These are phyloP conservation scores for Macadamia tetraphylla DNA, from an alignment of 164 flowering plant species.

Conservation along the genomic window DNA sequence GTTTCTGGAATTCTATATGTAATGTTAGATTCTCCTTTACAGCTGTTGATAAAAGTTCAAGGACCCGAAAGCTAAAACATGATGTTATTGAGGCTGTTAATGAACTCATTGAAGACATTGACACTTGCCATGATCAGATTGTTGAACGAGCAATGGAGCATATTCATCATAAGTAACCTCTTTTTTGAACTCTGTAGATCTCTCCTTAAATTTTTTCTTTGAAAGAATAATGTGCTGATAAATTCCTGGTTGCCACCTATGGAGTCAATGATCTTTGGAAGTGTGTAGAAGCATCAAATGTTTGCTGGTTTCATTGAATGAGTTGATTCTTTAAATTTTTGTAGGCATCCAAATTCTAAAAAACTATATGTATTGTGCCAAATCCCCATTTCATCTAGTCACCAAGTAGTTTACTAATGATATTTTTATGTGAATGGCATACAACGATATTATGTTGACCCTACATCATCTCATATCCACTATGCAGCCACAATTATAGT, in stretches of 20 bases:
- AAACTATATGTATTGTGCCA: too few species aligned
- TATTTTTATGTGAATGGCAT: too few species aligned
- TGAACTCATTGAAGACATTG: constrained; percentile 84
- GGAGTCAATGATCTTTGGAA: background rate
- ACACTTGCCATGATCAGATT: constrained; percentile 92
- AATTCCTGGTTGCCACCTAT: background rate
- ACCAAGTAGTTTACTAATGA: too few species aligned
- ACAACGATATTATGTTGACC: too few species aligned
- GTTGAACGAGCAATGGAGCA: constrained; percentile 99
- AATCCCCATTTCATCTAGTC: too few species aligned
- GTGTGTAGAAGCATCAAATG: background rate
- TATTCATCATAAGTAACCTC: constrained; percentile 89
- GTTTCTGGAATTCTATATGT: background rate
- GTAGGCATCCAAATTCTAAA: too few species aligned
- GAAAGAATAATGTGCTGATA: background rate
- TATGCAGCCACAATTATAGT: too few species aligned
- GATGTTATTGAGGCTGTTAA: constrained; percentile 95
- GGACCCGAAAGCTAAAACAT: constrained; percentile 84
- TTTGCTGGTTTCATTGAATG: too few species aligned
- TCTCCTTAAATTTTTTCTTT: background rate
- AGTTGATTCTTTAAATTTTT: too few species aligned
- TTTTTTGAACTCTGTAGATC: background rate
- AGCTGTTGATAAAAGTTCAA: constrained; percentile 88
- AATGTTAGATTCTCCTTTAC: constrained; percentile 15
- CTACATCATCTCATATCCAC: too few species aligned